Evolutionary conservation across 2,329 filamentous ascomycete genomes (phyloP).

Genomic region (Tolypocladium guangdongense): DNA sequence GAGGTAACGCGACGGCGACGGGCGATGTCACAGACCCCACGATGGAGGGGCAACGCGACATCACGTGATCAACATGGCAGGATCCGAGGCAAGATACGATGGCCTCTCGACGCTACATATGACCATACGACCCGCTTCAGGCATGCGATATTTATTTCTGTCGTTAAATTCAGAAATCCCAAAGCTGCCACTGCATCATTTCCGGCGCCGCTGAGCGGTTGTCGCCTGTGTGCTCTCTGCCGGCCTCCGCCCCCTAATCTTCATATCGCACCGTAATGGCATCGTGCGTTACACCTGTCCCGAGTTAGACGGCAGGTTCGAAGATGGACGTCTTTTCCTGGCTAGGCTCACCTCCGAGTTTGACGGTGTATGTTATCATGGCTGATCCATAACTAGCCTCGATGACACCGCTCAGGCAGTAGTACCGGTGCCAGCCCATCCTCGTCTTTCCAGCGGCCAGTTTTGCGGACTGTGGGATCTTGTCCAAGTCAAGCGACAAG

Average conservation of each 20-base stretch:
- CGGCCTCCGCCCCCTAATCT: not conserved
- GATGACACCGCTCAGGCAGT: constrained; percentile 24
- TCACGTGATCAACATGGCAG: constrained; percentile 8
- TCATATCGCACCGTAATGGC: constrained; percentile 25
- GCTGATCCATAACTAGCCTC: constrained; percentile 27
- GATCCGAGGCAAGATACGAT: not conserved
- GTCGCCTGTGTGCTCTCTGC: not conserved
- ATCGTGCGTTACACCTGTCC: constrained; percentile 24
- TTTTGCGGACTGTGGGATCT: constrained; percentile 20
- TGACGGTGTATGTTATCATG: constrained; percentile 25
- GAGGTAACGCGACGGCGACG: constrained; percentile 8
- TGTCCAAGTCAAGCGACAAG: constrained; percentile 23
- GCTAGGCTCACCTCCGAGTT: constrained; percentile 22
- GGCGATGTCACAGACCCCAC: not conserved
- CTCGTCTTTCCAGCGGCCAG: constrained; percentile 17
- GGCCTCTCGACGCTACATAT: not conserved
- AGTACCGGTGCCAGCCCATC: constrained; percentile 25
- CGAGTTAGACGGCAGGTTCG: not conserved
- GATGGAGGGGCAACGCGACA: constrained; percentile 8
- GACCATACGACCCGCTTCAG: constrained; percentile 1
- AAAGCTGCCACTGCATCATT: not conserved
- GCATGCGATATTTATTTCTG: too few species aligned
- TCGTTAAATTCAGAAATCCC: not conserved
- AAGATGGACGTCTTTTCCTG: not conserved
- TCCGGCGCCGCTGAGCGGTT: not conserved